Percentiles rank a stretch among this genome's conserved stretches.
phyloP scores from a whole-genome alignment of 352 stramenopile genomes.

The Phytophthora pluvialis region DNA sequence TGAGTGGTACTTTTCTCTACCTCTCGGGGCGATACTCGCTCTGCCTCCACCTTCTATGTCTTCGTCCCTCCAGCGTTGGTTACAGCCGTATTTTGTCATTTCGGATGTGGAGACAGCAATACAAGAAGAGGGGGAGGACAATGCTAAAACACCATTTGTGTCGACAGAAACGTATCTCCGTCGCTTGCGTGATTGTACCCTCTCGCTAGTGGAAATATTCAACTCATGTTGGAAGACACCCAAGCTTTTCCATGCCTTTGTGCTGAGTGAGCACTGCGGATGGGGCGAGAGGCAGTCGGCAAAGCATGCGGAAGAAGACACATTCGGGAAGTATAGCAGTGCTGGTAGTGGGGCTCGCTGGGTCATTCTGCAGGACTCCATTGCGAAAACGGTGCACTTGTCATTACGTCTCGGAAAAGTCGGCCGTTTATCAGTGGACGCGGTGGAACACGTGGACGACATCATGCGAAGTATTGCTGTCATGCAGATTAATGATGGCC shows the following conservation, averaged over 20 bases:
- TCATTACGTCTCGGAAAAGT: constrained; percentile 71
- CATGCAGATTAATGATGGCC: constrained; percentile 80
- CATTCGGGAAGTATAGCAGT: constrained; percentile 70
- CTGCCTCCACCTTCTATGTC: constrained; percentile 69
- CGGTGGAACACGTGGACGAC: constrained; percentile 82
- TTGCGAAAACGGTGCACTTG: constrained; percentile 79
- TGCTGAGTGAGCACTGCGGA: constrained; percentile 69
- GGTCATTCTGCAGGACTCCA: constrained; percentile 72
- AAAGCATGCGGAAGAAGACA: constrained; percentile 75
- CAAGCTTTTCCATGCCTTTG: constrained; percentile 75
- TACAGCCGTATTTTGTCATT: constrained; percentile 64
- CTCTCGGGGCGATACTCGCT: constrained; percentile 59
- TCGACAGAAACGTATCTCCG: constrained; percentile 37
- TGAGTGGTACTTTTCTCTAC: constrained; percentile 86
- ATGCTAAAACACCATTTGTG: constrained; percentile 29
- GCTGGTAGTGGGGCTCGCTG: constrained; percentile 67
- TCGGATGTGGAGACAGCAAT: constrained; percentile 43
- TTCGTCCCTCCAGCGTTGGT: constrained; percentile 81
- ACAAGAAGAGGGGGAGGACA: constrained; percentile 39
- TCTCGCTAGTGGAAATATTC: constrained; percentile 57
- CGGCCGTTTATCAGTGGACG: constrained; percentile 66
- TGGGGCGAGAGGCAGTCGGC: constrained; percentile 72
- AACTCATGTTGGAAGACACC: constrained; percentile 62
- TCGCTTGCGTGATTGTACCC: constrained; percentile 48
- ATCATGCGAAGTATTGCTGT: constrained; percentile 75